Base-by-base conservation (phyloP, 2,329 filamentous ascomycete genomes). In the Diaporthe vexans region DNA sequence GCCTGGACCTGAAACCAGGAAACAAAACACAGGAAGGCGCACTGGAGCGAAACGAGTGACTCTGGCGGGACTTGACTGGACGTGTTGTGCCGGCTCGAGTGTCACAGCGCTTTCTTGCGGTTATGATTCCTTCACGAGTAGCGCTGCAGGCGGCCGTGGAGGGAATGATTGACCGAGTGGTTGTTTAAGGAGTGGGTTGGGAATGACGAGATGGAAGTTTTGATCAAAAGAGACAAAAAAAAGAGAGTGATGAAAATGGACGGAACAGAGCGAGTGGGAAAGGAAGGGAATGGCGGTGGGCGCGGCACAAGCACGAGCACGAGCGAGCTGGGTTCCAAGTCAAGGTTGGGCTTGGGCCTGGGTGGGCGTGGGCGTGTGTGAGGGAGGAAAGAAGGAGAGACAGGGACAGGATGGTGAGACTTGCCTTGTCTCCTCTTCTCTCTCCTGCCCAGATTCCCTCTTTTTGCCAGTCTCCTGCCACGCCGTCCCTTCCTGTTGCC, bases 311-410 rank as follows among this genome's bases (percentile, higher is more conserved):
- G 63, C 63, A 68, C 46, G 63, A 68, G 46, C 43, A 65, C 19
- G 58, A 72, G 71, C 19, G 35, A 68, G 71, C 58, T 51, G 35
- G 70, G 58, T 72, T 54, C 57, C 46, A 72, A 43, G 57, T 43
- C 33, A 72, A 54, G 58, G 59, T 61, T 70, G 72, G 72, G 61
- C 63, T 58, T 69, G 59, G 26, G 59, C 52, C 6, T 17, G 40
- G 40, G n/a, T 43, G 61, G n/a, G 17, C 19, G 26, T 33, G 37
- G 67, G 73, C 61, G 63, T 58, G 71, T 73, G 63, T 71, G 65
- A 71, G 74, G 71, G 74, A 75, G 65, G 73, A 70, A 71, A 57
- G 71, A 61, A 59, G 61, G 33, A 68, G 70, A 75, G 73, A 65
- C 70, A 72, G 67, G 67, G 72, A 57, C 48, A 43, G 48, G 67